A percentile compares a stretch with the other conserved stretches of the same genome.
phyloP scores from a whole-genome alignment of 306 rosid species.

The Aeschynomene evenia region DNA sequence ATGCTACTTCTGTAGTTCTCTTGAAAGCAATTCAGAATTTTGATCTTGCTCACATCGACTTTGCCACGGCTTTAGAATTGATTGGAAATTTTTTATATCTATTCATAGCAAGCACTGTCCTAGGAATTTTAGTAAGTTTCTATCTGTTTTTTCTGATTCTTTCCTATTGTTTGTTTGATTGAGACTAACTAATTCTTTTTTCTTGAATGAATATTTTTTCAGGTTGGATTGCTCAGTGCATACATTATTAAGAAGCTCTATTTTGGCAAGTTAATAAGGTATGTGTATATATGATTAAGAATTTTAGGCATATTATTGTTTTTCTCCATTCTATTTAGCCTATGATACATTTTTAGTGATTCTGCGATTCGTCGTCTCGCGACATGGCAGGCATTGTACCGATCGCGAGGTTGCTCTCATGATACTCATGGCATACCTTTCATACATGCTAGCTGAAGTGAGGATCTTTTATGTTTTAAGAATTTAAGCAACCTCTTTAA shows the following conservation, averaged over 20 bases:
- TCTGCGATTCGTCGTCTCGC: slow-evolving; percentile 15
- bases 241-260: slow-evolving; percentile 75
- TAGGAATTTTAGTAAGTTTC: slow-evolving; percentile 69
- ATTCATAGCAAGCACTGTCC: slow-evolving; percentile 68
- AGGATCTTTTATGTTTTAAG: slow-evolving; percentile 12
- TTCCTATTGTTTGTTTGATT: background rate
- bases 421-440: slow-evolving; percentile 98
- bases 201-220: slow-evolving; percentile 2
- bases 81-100: slow-evolving; percentile 64
- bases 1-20: slow-evolving; percentile 94
- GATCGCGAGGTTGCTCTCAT: slow-evolving; percentile 96
- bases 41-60: slow-evolving; percentile 75
- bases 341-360: slow-evolving; percentile 10
- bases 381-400: slow-evolving; percentile 73
- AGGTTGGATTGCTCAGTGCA: slow-evolving; percentile 91
- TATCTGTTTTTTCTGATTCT: background rate
- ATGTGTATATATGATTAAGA: background rate
- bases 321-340: background rate
- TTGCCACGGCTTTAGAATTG: slow-evolving; percentile 62
- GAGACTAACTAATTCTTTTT: background rate
- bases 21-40: slow-evolving; percentile 94
- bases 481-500: background rate
- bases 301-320: background rate
- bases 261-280: slow-evolving; percentile 75
- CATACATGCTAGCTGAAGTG: slow-evolving; percentile 91